These are phyloP conservation scores for Aspergillus phoenicis DNA, from an alignment of 2,329 filamentous ascomycete genomes.

Conservation along the genomic window DNA sequence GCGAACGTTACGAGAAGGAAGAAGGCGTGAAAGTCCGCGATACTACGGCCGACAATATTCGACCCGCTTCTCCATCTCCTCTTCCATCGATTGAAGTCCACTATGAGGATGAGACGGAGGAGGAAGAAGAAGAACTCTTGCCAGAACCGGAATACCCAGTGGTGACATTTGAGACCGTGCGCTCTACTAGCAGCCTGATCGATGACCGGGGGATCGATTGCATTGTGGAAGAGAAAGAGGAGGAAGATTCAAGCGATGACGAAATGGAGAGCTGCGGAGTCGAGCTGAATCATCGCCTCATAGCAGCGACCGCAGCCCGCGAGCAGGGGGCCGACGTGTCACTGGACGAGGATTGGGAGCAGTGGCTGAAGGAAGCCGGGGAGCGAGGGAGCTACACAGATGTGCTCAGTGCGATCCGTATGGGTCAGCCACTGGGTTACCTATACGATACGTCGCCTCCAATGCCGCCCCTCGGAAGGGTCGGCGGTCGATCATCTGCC, in stretches of 20 bases:
- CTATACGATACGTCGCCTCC: constrained; percentile 30
- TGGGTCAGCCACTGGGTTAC: constrained; percentile 37
- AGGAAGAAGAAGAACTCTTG: constrained; percentile 18
- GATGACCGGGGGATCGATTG: constrained; percentile 30
- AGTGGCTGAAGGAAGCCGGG: constrained; percentile 60
- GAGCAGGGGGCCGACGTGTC: constrained; percentile 51
- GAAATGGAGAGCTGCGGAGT: constrained; percentile 56
- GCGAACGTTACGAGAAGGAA: constrained; percentile 53
- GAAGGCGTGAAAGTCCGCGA: constrained; percentile 62
- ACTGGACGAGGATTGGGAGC: constrained; percentile 55
- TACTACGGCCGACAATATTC: constrained; percentile 62
- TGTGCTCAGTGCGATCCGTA: constrained; percentile 43
- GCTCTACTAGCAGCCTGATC: constrained; percentile 26
- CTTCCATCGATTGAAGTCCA: constrained; percentile 37
- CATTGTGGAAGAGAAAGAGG: constrained; percentile 31
- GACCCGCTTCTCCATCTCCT: constrained; percentile 50
- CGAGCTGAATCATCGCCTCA: constrained; percentile 54
- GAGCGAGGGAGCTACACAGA: constrained; percentile 52
- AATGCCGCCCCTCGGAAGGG: constrained; percentile 20
- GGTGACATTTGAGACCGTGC: constrained; percentile 27
- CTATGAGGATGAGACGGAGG: constrained; percentile 26
- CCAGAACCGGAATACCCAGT: constrained; percentile 26
- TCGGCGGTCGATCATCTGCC: constrained; percentile 21
- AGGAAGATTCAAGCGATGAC: constrained; percentile 49
- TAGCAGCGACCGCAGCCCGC: constrained; percentile 56